Conservation (phyloP, 139 green algal genomes). For the Micractinium conductrix region DNA sequence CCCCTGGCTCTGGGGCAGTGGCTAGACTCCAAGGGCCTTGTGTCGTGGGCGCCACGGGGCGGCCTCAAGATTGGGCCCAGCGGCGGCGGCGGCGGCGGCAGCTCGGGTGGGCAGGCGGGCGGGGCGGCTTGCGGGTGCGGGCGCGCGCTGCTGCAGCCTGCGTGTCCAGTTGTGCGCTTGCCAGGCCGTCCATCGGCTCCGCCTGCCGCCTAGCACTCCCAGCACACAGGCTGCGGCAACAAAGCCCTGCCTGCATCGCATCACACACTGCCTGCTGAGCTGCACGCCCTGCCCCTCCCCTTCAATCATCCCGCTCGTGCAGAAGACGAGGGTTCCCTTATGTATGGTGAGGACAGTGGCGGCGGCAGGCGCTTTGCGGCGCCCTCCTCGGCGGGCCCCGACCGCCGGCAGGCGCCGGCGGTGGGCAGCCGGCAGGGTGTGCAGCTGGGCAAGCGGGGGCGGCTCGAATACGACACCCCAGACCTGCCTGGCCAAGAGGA, state of each 20-base stretch:
- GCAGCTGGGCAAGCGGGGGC: slow-evolving; percentile 10
- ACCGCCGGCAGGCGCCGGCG: background rate
- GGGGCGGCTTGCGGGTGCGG: background rate
- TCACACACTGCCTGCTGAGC: too few species aligned
- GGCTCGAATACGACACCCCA: slow-evolving; percentile 20
- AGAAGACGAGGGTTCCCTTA: slow-evolving; percentile 18
- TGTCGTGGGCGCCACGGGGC: slow-evolving; percentile 15
- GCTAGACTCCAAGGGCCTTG: slow-evolving; percentile 33
- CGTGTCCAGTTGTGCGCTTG: background rate
- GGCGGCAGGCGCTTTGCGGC: background rate
- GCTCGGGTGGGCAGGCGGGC: background rate
- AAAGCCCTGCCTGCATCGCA: too few species aligned
- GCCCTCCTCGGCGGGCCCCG: background rate
- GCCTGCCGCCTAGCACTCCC: background rate
- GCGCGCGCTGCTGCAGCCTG: too few species aligned
- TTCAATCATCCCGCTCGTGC: background rate
- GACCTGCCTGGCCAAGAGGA: slow-evolving; percentile 16
- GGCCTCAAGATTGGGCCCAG: slow-evolving; percentile 33
- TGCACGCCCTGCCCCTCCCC: too few species aligned
- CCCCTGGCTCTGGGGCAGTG: slow-evolving; percentile 38
- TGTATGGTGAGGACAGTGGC: slow-evolving; percentile 1
- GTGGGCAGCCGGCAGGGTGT: background rate
- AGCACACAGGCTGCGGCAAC: background rate
- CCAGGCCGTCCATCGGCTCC: background rate
- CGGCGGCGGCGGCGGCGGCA: slow-evolving; percentile 18